phyloP scores from a whole-genome alignment of 768 basidiomycete species.

The Serendipita sp. region DNA sequence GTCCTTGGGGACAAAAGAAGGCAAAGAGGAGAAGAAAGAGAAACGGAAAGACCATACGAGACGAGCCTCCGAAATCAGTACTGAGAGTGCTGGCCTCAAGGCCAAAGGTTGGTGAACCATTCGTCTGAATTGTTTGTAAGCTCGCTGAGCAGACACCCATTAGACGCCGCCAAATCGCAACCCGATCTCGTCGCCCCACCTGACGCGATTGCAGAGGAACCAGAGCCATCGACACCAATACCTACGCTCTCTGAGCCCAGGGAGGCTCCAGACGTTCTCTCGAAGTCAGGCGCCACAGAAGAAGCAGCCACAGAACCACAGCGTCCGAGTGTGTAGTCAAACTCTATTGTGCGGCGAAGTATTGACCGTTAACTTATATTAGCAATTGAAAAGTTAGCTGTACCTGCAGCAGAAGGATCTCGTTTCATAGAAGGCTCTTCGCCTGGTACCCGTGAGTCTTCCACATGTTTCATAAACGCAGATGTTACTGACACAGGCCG shows the following conservation, averaged over 20 bases:
- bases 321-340: not conserved
- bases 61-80: not conserved
- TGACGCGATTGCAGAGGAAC: not conserved
- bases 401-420: not conserved
- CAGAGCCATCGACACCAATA: not conserved
- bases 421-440: not conserved
- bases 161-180: not conserved
- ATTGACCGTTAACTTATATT: not conserved
- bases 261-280: not conserved
- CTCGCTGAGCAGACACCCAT: not conserved
- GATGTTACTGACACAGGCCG: not conserved
- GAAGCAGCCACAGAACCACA: not conserved
- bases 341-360: not conserved
- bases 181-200: not conserved
- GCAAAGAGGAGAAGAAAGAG: slow-evolving; percentile 6
- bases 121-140: not conserved
- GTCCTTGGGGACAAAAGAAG: not conserved
- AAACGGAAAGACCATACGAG: not conserved
- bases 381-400: not conserved
- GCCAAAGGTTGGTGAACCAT: not conserved
- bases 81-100: not conserved
- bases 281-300: not conserved
- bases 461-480: not conserved
- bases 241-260: not conserved
- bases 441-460: not conserved